phyloP scores from a whole-genome alignment of 2,329 filamentous ascomycete genomes.

The Biscogniauxia mediterranea region DNA sequence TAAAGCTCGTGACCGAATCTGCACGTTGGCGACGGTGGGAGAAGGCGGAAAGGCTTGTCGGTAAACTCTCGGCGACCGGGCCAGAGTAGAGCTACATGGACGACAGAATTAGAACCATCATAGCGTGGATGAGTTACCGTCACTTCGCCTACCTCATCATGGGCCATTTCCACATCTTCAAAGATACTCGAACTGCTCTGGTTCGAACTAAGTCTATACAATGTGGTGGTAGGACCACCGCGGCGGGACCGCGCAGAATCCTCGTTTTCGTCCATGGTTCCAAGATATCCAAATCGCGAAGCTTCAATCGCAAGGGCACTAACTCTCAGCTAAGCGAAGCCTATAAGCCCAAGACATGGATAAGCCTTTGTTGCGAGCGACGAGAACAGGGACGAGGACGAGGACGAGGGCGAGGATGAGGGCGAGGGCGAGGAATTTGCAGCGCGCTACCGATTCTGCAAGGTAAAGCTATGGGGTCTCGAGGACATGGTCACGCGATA shows the following conservation, averaged over 20 bases:
- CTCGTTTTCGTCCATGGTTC: slow-evolving; percentile 23
- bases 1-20: slow-evolving; percentile 84
- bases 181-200: slow-evolving; percentile 78
- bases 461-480: background rate
- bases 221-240: slow-evolving; percentile 20
- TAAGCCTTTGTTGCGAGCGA: background rate
- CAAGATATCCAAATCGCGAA: slow-evolving; percentile 1
- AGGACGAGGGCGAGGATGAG: too few relatives aligned
- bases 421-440: too few relatives aligned
- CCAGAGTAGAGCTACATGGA: slow-evolving; percentile 72
- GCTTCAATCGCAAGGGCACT: background rate
- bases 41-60: slow-evolving; percentile 89
- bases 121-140: slow-evolving; percentile 5
- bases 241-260: slow-evolving; percentile 21
- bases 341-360: background rate
- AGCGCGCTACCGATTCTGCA: background rate
- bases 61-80: slow-evolving; percentile 92
- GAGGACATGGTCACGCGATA: background rate
- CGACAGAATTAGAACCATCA: slow-evolving; percentile 20
- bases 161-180: slow-evolving; percentile 97
- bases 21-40: slow-evolving; percentile 77
- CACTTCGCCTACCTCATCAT: slow-evolving; percentile 68
- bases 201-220: slow-evolving; percentile 69
- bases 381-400: too few relatives aligned
- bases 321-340: background rate